Evolutionary conservation across 2,329 filamentous ascomycete genomes (phyloP), one percentile per base, ranked within the genome.

Genomic region (Amphichorda felina): DNA sequence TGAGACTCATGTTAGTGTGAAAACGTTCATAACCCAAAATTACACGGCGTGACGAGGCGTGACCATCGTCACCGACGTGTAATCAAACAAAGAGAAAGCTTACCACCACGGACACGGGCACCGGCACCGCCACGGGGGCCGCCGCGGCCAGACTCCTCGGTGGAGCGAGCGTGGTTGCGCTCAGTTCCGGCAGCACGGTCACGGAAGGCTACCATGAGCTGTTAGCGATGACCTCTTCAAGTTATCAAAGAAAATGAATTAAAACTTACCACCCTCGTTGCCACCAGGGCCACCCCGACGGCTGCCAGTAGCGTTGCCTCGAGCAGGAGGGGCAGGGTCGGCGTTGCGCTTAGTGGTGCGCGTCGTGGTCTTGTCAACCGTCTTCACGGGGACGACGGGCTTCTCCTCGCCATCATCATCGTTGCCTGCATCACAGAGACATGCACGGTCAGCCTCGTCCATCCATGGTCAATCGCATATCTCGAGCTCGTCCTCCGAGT

Each of bases 331-430:
- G 58, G 86, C 77, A 58, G 77, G 76, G 57, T 82, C 79, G 57
- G 74, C 81, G 67, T 89, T 88, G 69, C 86, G 85, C 81, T 95
- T 95, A 59, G 60, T 64, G 46, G 74, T 73, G 61, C 86, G 80
- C 54, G 76, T 68, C 48, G 70, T 64, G 47, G 78, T 75, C 78
- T 91, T 94, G 63, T 94, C 86, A 58, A 91, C 75, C 60, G 84
- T 82, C 76, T 86, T 91, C 53, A 84, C 79, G 53, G 87, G 88
- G 59, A 81, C 80, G 54, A 80, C 77, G 65, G 79, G 78, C 66
- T 89, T 85, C 59, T 64, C 64, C 57, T 75, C 74, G 55, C 69
- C 71, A 55, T 59, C 57, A 41, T 69, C 67, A 60, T 75, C 72
- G 60, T 74, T 74, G 60, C 75, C 75, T 75, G 47, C 34, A 38